These are phyloP conservation scores for Lumnitzera racemosa DNA, from an alignment of 345 rosid species.

Conservation along the genomic window DNA sequence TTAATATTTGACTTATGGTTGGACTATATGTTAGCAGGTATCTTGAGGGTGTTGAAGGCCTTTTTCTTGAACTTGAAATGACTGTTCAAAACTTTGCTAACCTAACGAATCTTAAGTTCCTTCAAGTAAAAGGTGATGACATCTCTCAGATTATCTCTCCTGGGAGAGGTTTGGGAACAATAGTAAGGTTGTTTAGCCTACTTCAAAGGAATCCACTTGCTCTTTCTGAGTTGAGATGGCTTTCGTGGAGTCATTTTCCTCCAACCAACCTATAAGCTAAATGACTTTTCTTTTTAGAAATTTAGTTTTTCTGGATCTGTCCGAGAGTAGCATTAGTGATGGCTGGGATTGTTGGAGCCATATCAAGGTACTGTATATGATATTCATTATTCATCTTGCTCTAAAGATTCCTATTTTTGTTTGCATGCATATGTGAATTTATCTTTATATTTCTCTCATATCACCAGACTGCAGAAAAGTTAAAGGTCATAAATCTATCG, in stretches of 20 bases:
- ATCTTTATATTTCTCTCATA: neutral
- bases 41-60: too few species aligned
- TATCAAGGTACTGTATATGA: neutral
- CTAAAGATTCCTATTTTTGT: neutral
- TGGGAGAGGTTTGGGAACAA: too few species aligned
- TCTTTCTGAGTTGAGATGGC: slow-evolving; percentile 1
- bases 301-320: slow-evolving; percentile 5
- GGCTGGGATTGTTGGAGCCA: slow-evolving; percentile 1
- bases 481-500: slow-evolving; percentile 2
- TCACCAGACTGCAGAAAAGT: neutral
- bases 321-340: neutral
- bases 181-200: too few species aligned
- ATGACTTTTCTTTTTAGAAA: neutral
- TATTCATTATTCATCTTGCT: neutral
- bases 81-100: too few species aligned
- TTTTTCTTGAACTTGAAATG: too few species aligned
- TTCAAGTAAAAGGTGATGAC: too few species aligned
- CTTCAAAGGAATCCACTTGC: neutral
- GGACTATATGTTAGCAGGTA: too few species aligned
- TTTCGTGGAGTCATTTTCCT: neutral
- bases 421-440: neutral
- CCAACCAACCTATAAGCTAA: neutral
- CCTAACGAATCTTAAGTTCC: too few species aligned
- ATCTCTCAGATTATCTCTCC: too few species aligned
- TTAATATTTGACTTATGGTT: too few species aligned